These are phyloP conservation scores for Colletotrichum camelliae DNA, from an alignment of 2,329 filamentous ascomycete genomes.

Conservation along the genomic window DNA sequence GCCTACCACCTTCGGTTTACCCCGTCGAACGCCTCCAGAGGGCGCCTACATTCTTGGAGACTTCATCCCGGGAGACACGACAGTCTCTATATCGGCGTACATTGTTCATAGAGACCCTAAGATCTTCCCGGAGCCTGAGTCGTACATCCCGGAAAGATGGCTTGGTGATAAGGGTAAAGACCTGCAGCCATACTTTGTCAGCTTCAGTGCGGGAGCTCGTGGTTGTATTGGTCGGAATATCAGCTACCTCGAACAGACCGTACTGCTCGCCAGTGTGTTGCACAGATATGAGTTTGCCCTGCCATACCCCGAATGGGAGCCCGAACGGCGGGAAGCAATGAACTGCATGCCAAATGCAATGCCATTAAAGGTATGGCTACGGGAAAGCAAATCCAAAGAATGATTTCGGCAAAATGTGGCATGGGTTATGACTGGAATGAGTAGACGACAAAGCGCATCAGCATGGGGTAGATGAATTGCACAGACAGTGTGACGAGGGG, in stretches of 20 bases:
- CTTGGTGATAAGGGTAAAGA: slow-evolving; percentile 43
- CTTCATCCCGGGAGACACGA: slow-evolving; percentile 44
- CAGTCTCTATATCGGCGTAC: slow-evolving; percentile 40
- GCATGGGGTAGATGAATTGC: neutral
- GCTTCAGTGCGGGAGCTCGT: slow-evolving; percentile 33
- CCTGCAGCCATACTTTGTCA: slow-evolving; percentile 40
- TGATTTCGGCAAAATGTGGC: neutral
- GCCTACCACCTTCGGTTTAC: slow-evolving; percentile 46
- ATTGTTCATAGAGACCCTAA: slow-evolving; percentile 26
- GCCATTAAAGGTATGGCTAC: neutral
- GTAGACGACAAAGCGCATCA: neutral
- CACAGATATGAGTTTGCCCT: slow-evolving; percentile 43
- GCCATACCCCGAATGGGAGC: neutral
- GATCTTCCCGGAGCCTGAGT: slow-evolving; percentile 28
- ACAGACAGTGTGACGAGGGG: neutral
- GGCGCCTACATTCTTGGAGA: slow-evolving; percentile 47
- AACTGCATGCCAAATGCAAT: neutral
- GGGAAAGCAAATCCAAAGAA: neutral
- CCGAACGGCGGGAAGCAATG: neutral
- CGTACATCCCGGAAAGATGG: slow-evolving; percentile 32
- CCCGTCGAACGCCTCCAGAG: slow-evolving; percentile 48
- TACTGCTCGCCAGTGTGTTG: slow-evolving; percentile 45
- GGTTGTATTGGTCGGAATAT: slow-evolving; percentile 34
- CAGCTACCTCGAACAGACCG: slow-evolving; percentile 49
- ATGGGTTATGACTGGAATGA: neutral